phyloP scores from a whole-genome alignment of 2,329 filamentous ascomycete genomes.

The Penicillium expansum region DNA sequence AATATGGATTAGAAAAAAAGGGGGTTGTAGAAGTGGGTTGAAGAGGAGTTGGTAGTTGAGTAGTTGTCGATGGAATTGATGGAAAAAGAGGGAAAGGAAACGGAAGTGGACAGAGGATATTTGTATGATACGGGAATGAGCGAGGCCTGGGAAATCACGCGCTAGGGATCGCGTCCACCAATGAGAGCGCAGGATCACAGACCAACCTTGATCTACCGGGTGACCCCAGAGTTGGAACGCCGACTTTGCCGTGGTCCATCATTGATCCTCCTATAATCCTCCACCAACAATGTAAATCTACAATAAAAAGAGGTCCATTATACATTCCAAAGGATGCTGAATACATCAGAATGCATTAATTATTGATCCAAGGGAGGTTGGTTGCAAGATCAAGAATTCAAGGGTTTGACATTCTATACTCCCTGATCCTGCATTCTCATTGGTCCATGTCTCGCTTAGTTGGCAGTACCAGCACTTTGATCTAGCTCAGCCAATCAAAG shows the following conservation, averaged over 20 bases:
- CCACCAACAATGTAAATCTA: conserved; percentile 18
- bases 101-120: conserved; percentile 37
- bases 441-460: conserved; percentile 41
- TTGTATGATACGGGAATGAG: conserved; percentile 38
- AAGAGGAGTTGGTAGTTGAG: conserved; percentile 22
- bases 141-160: conserved; percentile 38
- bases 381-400: conserved; percentile 37
- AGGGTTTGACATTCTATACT: conserved; percentile 28
- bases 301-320: conserved; percentile 8
- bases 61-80: conserved; percentile 24
- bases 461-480: conserved; percentile 14
- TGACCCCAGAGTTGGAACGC: conserved; percentile 22
- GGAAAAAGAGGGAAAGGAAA: conserved; percentile 23
- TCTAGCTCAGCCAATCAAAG: conserved; percentile 19
- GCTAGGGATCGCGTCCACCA: conserved; percentile 34
- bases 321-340: conserved; percentile 17
- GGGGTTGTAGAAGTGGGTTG: conserved; percentile 14
- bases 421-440: conserved; percentile 40
- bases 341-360: conserved; percentile 19
- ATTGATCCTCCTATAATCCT: conserved; percentile 28
- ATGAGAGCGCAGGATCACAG: conserved; percentile 35
- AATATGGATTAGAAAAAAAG: conserved; percentile 31
- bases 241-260: conserved; percentile 23
- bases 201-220: conserved; percentile 29
- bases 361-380: conserved; percentile 17